Percentiles rank a stretch among this genome's conserved stretches.
Evolutionary conservation across 768 basidiomycete species (phyloP).

Genomic region (Lentinula sp.): DNA sequence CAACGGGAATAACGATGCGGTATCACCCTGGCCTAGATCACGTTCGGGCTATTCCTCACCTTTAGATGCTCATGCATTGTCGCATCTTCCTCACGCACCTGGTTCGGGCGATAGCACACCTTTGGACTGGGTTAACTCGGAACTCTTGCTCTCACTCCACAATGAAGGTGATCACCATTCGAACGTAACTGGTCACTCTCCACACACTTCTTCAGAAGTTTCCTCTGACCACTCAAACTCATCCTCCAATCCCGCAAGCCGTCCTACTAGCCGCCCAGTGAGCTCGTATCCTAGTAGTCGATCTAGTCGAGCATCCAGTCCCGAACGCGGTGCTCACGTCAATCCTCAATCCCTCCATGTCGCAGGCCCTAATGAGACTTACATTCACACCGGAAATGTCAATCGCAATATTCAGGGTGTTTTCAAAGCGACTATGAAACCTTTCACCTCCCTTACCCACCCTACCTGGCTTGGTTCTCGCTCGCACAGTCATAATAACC

Average conservation of each 20-base stretch:
- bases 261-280: slow-evolving; percentile 15
- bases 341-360: slow-evolving; percentile 11
- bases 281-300: slow-evolving; percentile 27
- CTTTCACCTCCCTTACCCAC: slow-evolving; percentile 43
- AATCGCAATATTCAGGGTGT: slow-evolving; percentile 47
- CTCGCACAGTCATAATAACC: slow-evolving; percentile 23
- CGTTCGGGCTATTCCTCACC: slow-evolving; percentile 34
- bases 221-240: slow-evolving; percentile 15
- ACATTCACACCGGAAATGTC: slow-evolving; percentile 45
- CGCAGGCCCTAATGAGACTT: slow-evolving; percentile 34
- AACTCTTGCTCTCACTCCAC: slow-evolving; percentile 57
- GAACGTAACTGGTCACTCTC: neutral
- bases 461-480: slow-evolving; percentile 34
- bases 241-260: slow-evolving; percentile 16
- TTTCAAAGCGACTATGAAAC: slow-evolving; percentile 59
- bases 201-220: slow-evolving; percentile 1
- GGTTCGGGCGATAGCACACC: slow-evolving; percentile 38
- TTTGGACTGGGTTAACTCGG: slow-evolving; percentile 81
- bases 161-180: slow-evolving; percentile 27
- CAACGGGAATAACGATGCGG: slow-evolving; percentile 13
- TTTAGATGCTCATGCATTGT: slow-evolving; percentile 27
- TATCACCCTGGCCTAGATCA: slow-evolving; percentile 14
- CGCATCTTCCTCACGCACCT: slow-evolving; percentile 41
- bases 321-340: slow-evolving; percentile 32
- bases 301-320: slow-evolving; percentile 49